Base-by-base conservation (phyloP, 2,329 filamentous ascomycete genomes). In the Talaromyces sp. region DNA sequence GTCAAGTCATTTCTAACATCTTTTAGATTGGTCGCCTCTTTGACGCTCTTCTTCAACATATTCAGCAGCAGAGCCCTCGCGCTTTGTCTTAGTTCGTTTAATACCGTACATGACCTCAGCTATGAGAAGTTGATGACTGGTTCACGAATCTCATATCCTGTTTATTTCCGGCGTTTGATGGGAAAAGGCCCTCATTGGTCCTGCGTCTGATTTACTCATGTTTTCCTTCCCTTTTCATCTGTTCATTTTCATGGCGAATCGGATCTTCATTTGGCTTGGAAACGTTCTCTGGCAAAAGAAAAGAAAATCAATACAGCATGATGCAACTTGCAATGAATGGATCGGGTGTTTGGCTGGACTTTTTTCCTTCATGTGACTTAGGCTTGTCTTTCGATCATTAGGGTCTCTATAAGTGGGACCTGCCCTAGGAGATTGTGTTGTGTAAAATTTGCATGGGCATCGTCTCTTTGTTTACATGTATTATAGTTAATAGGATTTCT, bases 11-110 rank as follows among this genome's bases (percentile, higher is more conserved):
- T 35, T 28, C 54, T 64, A 58, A 65, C 58, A 12, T n/a, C 33
- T 60, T 12, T 14, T 58, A 79, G 77, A 79, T 79, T 67, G 76
- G 75, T 63, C 76, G 77, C 66, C 75, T 79, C 12, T 79, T 79
- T 58, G 76, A 79, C 68, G 76, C 77, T 52, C 75, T 79, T 63
- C 73, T 79, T 60, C 76, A 77, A 65, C 77, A 79, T 62, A 79
- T 79, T 60, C 77, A 79, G 64, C 77, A 79, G 64, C 77, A 79
- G 68, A 83, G 81, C 72, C 81, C 81, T 55, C 72, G 77, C 60
- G 71, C 73, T 33, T 65, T 75, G 54, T 64, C 74, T 46, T 63
- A 60, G 42, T 60, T 60, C 58, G 57, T 35, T 55, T 63, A 63
- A 63, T 63, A 60, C 42, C 62, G 58, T 52, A 56, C 58, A 60